Conservation (phyloP, 139 green algal genomes). For the Pseudopediastrum boryanum region DNA sequence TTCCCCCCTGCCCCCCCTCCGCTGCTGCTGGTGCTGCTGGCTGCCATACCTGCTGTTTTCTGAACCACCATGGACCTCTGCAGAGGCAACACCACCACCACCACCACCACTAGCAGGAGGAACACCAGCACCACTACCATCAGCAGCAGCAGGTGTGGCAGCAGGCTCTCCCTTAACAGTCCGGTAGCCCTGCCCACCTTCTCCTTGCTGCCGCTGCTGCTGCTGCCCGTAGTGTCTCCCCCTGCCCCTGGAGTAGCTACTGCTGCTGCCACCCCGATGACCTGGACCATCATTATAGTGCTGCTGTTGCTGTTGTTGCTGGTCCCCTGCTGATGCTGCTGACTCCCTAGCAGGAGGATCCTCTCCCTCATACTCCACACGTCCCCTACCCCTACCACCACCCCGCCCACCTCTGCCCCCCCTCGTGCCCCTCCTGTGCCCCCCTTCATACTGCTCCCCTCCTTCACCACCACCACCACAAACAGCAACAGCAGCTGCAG, state of each 20-base stretch:
- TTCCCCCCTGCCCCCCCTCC: not conserved
- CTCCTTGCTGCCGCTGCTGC: not conserved
- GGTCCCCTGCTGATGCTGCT: too few species aligned
- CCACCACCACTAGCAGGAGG: not conserved
- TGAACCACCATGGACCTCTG: conserved; percentile 4
- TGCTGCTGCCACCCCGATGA: too few species aligned
- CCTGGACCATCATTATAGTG: too few species aligned
- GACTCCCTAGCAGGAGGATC: too few species aligned
- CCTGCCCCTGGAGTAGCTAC: not conserved
- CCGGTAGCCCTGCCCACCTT: not conserved
- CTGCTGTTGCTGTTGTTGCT: too few species aligned
- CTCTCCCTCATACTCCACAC: too few species aligned
- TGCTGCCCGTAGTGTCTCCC: not conserved
- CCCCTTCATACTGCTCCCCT: too few species aligned
- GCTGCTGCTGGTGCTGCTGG: not conserved
- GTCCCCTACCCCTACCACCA: not conserved
- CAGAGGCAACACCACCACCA: not conserved
- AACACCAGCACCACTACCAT: not conserved
- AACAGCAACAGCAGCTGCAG: not conserved
- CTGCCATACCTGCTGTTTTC: not conserved
- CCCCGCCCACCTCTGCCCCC: not conserved
- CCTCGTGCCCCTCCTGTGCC: not conserved
- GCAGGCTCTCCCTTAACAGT: not conserved
- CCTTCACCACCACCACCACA: not conserved
- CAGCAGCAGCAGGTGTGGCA: not conserved